A percentile compares a stretch with the other conserved stretches of the same genome.
Conservation (phyloP, 2,329 filamentous ascomycete genomes). For the Aspergillus uvarum region DNA sequence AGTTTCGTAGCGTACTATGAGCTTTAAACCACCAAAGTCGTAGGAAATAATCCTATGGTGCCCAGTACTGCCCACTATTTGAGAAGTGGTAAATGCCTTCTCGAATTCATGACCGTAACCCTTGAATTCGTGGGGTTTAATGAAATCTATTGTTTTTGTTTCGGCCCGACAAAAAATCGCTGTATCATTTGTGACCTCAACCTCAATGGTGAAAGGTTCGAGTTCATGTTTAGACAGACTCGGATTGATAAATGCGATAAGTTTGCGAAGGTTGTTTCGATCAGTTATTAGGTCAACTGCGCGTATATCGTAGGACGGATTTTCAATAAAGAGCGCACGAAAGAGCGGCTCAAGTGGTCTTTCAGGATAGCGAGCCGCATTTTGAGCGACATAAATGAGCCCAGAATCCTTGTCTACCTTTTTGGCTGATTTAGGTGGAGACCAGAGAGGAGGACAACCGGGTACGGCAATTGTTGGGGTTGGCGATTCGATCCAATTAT, state of each 20-base stretch:
- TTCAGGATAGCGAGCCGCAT: constrained; percentile 2
- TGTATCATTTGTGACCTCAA: constrained; percentile 43
- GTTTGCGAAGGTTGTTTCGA: constrained; percentile 52
- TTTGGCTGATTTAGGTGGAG: constrained; percentile 14
- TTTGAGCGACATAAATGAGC: constrained; percentile 1
- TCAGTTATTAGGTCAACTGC: constrained; percentile 47
- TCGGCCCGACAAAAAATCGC: constrained; percentile 42
- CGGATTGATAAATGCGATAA: constrained; percentile 46
- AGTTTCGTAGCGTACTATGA: constrained; percentile 47
- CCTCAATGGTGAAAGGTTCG: constrained; percentile 44
- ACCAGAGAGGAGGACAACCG: constrained; percentile 39
- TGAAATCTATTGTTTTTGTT: constrained; percentile 25
- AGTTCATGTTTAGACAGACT: constrained; percentile 21
- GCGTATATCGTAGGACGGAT: constrained; percentile 1
- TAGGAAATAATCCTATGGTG: constrained; percentile 51
- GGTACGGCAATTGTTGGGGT: constrained; percentile 49
- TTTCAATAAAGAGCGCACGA: not conserved
- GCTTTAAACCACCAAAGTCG: constrained; percentile 41
- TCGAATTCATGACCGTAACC: constrained; percentile 50
- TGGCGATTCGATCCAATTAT: constrained; percentile 50
- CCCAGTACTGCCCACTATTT: constrained; percentile 41
- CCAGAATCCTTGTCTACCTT: constrained; percentile 5
- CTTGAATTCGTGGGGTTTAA: constrained; percentile 38
- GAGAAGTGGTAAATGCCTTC: constrained; percentile 42
- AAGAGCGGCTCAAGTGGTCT: constrained; percentile 8